phyloP scores from a whole-genome alignment of 768 basidiomycete genomes.

The Boletus tylopilopsis region DNA sequence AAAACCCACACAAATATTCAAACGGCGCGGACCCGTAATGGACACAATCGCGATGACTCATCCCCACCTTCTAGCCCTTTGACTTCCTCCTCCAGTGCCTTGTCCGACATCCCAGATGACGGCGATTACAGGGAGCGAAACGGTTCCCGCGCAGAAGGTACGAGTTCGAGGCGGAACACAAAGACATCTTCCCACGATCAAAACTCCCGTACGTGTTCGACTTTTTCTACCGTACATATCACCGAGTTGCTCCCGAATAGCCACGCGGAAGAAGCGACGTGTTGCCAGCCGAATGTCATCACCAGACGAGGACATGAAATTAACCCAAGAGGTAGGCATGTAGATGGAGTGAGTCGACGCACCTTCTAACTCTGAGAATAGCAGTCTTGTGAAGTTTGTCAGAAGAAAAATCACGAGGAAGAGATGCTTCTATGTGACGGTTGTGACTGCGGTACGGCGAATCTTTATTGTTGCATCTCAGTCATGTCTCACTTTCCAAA shows the following conservation, averaged over 20 bases:
- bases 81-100: constrained; percentile 70
- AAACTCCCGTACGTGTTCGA: constrained; percentile 32
- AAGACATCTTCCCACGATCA: constrained; percentile 53
- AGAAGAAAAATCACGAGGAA: constrained; percentile 81
- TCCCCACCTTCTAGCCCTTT: constrained; percentile 73
- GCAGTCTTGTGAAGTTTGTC: constrained; percentile 92
- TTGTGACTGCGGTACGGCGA: constrained; percentile 66
- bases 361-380: constrained; percentile 32
- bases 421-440: constrained; percentile 92
- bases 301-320: constrained; percentile 37
- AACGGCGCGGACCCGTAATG: constrained; percentile 35
- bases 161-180: constrained; percentile 49
- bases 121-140: constrained; percentile 56
- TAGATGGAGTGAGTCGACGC: constrained; percentile 13
- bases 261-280: constrained; percentile 32
- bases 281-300: constrained; percentile 21
- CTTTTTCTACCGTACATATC: constrained; percentile 2
- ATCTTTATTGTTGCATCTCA: constrained; percentile 10
- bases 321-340: constrained; percentile 49
- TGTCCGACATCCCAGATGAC: constrained; percentile 81
- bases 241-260: constrained; percentile 18
- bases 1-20: constrained; percentile 54
- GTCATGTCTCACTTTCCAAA: constrained; percentile 31
- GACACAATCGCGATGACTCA: constrained; percentile 40
- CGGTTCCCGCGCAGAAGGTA: constrained; percentile 36